A percentile compares a stretch with the other conserved stretches of the same genome.
phyloP scores from a whole-genome alignment of 164 flowering plant genomes.

The Berberis vulgaris region DNA sequence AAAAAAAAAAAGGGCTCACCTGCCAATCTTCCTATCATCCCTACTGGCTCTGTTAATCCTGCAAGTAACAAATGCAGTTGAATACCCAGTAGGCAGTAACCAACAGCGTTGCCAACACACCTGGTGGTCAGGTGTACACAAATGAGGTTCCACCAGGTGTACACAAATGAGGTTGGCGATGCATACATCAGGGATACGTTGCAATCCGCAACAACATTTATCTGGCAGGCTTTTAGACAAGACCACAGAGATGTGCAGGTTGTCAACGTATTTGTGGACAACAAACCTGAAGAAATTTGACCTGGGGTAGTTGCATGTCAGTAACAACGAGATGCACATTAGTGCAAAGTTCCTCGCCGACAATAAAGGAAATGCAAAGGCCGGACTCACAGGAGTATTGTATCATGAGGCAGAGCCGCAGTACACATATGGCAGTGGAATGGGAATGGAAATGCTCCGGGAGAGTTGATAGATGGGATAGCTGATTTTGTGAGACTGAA shows the following conservation, averaged over 20 bases:
- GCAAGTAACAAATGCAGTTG: conserved; percentile 24
- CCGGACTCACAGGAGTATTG: conserved; percentile 43
- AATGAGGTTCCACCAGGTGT: conserved; percentile 32
- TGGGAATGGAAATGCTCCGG: conserved; percentile 43
- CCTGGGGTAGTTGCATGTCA: conserved; percentile 3
- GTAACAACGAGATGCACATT: conserved; percentile 37
- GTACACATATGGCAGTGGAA: conserved; percentile 67
- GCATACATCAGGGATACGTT: conserved; percentile 27
- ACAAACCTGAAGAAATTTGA: conserved; percentile 41
- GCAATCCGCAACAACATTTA: conserved; percentile 35
- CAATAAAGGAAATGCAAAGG: conserved; percentile 37
- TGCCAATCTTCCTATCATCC: conserved; percentile 7
- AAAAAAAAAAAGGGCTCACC: conserved; percentile 11
- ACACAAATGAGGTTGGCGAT: conserved; percentile 31
- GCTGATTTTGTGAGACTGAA: conserved; percentile 63
- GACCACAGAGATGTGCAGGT: conserved; percentile 32
- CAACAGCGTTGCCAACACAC: conserved; percentile 35
- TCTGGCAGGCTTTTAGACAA: conserved; percentile 50
- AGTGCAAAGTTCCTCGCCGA: conserved; percentile 29
- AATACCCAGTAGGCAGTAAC: conserved; percentile 29
- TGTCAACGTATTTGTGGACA: conserved; percentile 31
- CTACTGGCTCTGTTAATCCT: conserved; percentile 7
- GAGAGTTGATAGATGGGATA: conserved; percentile 57
- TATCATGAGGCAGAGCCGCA: conserved; percentile 37
- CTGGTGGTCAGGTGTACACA: conserved; percentile 39